Base-by-base conservation (phyloP, 768 basidiomycete genomes). In the Lactarius vividus region DNA sequence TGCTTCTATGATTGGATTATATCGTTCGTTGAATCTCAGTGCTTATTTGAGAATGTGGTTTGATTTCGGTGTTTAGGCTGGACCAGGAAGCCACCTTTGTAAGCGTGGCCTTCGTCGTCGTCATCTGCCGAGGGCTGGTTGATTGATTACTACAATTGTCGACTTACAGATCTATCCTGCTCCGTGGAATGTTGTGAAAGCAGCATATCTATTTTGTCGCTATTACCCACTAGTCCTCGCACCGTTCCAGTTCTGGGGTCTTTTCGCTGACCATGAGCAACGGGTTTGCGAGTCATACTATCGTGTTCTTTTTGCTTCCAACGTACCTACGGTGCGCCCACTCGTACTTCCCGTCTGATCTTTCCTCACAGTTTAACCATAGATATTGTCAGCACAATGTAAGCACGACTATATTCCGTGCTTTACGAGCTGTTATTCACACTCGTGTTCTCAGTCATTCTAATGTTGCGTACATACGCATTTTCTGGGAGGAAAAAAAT, bases 1-100 rank as follows among this genome's bases (percentile, higher is more conserved):
- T 57, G 64, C n/a, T 57, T 70, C 42, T 70, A 70, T 63, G 69
- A 70, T 55, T 70, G 69, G 69, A 35, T 70, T 20, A 65, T 63
- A 29, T 61, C 61, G 69, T 70, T 28, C 61, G 69, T 70, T 9
- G 8, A 53, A 40, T 39, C n/a, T 33, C 2, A 13, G 2, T 26
- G 9, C 18, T 37, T 7, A 46, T 31, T 63, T 37, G 11, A 37
- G 35, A 33, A 37, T 11, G 11, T 3, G 11, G 11, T 33, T 28
- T 42, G 18, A 18, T 13, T 9, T 40, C 11, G 26, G 42, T 20
- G 26, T 37, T 42, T 26, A 69, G 68, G 28, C 62, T 69, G 3
- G 68, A 69, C 37, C 18, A 64, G 23, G 68, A 69, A 59, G 37
- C 59, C 16, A 16, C 28, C 0, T 37, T 68, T 20, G 68, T 69